A percentile compares a stretch with the other conserved stretches of the same genome.
These are phyloP conservation scores for Fusarium gaditjirri DNA, from an alignment of 2,329 filamentous ascomycete genomes.

Conservation along the genomic window DNA sequence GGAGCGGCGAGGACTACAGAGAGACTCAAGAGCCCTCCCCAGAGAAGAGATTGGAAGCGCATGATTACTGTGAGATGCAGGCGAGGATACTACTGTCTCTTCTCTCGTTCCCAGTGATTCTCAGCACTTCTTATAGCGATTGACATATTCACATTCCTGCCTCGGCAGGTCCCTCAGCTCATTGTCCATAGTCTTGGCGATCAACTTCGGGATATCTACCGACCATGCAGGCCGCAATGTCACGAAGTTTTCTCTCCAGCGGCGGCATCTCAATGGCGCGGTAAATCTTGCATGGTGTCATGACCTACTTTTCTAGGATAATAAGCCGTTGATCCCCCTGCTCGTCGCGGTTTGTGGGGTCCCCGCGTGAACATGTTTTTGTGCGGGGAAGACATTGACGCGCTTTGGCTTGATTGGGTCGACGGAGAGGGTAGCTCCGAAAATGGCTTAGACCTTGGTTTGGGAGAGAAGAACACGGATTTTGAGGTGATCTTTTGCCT, in stretches of 20 bases:
- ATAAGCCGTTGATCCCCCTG: neutral
- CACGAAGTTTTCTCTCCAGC: neutral
- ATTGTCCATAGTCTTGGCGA: neutral
- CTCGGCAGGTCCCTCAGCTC: neutral
- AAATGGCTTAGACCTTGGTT: neutral
- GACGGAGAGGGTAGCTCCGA: conserved; percentile 16
- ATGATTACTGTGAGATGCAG: neutral
- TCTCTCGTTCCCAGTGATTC: neutral
- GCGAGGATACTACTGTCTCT: neutral
- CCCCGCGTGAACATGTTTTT: conserved; percentile 11
- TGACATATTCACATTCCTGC: neutral
- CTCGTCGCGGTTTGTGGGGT: conserved; percentile 15
- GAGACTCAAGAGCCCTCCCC: conserved; percentile 33
- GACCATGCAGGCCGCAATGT: neutral
- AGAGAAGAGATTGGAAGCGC: conserved; percentile 25
- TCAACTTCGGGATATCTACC: conserved; percentile 21
- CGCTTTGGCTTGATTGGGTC: conserved; percentile 11
- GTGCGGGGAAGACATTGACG: conserved; percentile 12
- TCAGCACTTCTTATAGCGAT: neutral
- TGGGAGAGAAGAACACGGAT: neutral
- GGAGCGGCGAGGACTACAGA: conserved; percentile 39
- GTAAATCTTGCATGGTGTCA: conserved; percentile 1
- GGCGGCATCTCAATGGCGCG: conserved; percentile 20
- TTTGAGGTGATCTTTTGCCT: conserved; percentile 6
- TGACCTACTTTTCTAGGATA: conserved; percentile 14